phyloP scores from a whole-genome alignment of 495 filamentous ascomycete genomes.

The Penicillium tannophilum region DNA sequence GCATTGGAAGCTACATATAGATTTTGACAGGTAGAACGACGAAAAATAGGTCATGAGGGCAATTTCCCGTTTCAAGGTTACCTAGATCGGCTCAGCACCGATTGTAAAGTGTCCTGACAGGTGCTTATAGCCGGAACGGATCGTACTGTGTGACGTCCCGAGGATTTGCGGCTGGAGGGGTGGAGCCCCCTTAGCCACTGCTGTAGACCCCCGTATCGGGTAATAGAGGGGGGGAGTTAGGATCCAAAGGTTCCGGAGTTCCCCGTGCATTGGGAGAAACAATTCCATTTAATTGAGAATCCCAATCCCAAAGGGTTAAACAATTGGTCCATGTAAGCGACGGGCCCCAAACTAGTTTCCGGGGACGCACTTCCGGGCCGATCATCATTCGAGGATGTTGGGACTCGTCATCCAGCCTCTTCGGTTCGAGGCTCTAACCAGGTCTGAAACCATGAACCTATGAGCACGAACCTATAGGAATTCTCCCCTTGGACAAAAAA shows the following conservation, averaged over 20 bases:
- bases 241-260: neutral
- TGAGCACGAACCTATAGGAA: neutral
- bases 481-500: neutral
- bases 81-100: slow-evolving; percentile 5
- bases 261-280: slow-evolving; percentile 1
- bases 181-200: neutral
- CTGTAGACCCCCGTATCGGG: neutral
- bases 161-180: no score
- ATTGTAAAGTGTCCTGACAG: slow-evolving; percentile 10
- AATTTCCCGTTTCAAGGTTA: slow-evolving; percentile 8
- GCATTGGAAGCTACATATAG: neutral
- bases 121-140: slow-evolving; percentile 10
- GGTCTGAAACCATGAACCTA: neutral
- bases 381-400: slow-evolving; percentile 12
- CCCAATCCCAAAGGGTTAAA: neutral
- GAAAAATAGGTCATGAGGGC: slow-evolving; percentile 10
- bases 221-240: neutral
- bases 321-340: slow-evolving; percentile 1
- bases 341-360: slow-evolving; percentile 6
- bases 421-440: slow-evolving; percentile 5
- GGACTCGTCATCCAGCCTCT: slow-evolving; percentile 1
- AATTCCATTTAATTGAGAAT: neutral
- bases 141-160: slow-evolving; percentile 3
- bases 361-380: slow-evolving; percentile 16
- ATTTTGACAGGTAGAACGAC: slow-evolving; percentile 1